Percentiles rank a stretch among this genome's conserved stretches.
Conservation (phyloP, 2,329 filamentous ascomycete genomes). For the Cadophora sp. region DNA sequence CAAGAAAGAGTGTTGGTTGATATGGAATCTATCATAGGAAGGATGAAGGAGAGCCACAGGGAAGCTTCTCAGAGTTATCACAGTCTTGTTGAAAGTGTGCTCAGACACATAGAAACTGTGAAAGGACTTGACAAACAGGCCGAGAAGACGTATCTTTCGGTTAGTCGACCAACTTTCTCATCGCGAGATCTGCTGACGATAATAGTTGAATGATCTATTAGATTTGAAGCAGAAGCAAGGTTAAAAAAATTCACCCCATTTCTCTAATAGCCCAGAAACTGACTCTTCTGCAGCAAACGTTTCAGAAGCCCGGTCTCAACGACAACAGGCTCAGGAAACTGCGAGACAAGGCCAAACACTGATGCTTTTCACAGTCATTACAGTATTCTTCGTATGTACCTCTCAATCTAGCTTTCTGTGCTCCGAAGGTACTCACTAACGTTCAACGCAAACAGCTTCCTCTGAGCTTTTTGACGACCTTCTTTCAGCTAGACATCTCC, state of each 20-base stretch:
- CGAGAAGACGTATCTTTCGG: constrained; percentile 14
- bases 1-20: constrained; percentile 11
- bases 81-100: neutral
- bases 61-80: neutral
- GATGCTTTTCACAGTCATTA: constrained; percentile 17
- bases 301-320: constrained; percentile 12
- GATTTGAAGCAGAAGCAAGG: constrained; percentile 17
- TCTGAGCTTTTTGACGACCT: neutral
- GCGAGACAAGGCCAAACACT: constrained; percentile 12
- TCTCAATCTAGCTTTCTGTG: neutral
- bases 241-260: neutral
- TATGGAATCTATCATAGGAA: neutral
- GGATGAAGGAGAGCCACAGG: neutral
- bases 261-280: neutral
- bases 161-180: neutral
- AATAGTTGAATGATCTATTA: constrained; percentile 7
- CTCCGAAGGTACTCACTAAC: neutral
- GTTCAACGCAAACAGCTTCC: neutral
- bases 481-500: constrained; percentile 1
- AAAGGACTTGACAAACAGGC: constrained; percentile 13
- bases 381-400: constrained; percentile 8
- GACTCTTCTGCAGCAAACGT: neutral
- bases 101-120: constrained; percentile 7
- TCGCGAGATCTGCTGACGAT: neutral
- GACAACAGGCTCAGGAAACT: constrained; percentile 16